phyloP scores from a whole-genome alignment of 139 green algal species.

The Chlamydomonas sphaeroides region DNA sequence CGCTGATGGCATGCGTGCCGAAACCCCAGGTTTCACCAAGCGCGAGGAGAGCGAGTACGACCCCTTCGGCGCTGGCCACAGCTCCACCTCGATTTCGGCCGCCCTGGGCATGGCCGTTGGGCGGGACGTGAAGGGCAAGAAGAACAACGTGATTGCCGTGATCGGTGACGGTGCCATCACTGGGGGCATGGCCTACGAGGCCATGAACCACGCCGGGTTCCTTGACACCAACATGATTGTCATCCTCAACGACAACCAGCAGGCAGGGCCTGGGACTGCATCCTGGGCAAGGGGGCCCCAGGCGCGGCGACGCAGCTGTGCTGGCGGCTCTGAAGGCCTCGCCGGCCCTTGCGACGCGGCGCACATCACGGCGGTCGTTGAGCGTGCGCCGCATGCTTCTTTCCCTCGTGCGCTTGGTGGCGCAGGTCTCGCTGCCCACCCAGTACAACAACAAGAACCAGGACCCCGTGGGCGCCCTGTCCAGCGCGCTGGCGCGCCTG shows the following conservation, averaged over 20 bases:
- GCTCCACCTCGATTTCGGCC: conserved; percentile 94
- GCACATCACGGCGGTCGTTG: too few relatives aligned
- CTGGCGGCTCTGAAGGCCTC: too few relatives aligned
- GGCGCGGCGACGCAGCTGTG: too few relatives aligned
- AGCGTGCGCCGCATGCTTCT: too few relatives aligned
- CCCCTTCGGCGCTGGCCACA: conserved; percentile 97
- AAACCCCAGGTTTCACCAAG: conserved; percentile 97
- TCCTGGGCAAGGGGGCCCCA: too few relatives aligned
- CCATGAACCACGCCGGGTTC: conserved; percentile 99
- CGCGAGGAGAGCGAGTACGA: conserved; percentile 95
- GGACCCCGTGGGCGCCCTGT: conserved; percentile 96
- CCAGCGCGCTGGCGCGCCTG: conserved; percentile 85
- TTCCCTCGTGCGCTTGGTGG: too few relatives aligned
- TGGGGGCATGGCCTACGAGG: conserved; percentile 98
- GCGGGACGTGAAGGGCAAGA: conserved; percentile 88
- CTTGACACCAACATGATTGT: conserved; percentile 99
- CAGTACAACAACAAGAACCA: conserved; percentile 97
- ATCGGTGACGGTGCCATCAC: conserved; percentile 99
- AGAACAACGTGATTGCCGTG: conserved; percentile 86
- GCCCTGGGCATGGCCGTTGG: conserved; percentile 97
- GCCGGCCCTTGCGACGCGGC: too few relatives aligned
- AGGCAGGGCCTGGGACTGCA: too few relatives aligned
- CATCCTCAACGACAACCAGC: conserved; percentile 99
- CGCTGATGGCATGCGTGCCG: not conserved
- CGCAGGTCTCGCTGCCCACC: conserved; percentile 96